Conservation (phyloP, 1,284 basidiomycete species). For the Cronartium quercuum region DNA sequence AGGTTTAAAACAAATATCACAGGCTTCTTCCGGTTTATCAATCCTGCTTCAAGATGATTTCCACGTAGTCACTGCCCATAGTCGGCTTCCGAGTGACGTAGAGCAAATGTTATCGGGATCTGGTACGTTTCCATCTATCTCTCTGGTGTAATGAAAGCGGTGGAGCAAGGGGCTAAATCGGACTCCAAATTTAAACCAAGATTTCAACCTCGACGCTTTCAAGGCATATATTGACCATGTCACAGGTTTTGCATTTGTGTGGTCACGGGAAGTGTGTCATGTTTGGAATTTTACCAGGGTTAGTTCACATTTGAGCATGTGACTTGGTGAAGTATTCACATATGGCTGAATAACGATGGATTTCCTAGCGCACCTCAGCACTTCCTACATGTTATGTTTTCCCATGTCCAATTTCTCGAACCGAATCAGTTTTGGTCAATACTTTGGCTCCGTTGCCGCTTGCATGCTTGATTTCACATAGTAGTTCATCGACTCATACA, state of each 20-base stretch:
- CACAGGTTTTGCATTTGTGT: slow-evolving; percentile 45
- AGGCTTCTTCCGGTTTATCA: slow-evolving; percentile 9
- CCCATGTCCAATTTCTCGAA: slow-evolving; percentile 29
- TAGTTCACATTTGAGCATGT: slow-evolving; percentile 5
- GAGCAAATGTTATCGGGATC: slow-evolving; percentile 6
- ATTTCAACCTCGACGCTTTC: slow-evolving; percentile 29
- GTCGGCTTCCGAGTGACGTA: slow-evolving; percentile 32
- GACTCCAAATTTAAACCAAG: background rate
- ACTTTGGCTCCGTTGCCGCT: slow-evolving; percentile 5
- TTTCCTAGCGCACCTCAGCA: slow-evolving; percentile 27
- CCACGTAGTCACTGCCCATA: slow-evolving; percentile 31
- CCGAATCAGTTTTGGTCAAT: slow-evolving; percentile 7
- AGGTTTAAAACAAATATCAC: slow-evolving; percentile 33
- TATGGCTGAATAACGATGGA: background rate
- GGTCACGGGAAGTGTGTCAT: slow-evolving; percentile 43
- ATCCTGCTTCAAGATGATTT: slow-evolving; percentile 36
- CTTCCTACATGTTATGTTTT: slow-evolving; percentile 31
- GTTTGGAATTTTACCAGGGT: slow-evolving; percentile 46
- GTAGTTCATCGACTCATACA: slow-evolving; percentile 4
- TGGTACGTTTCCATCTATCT: slow-evolving; percentile 1
- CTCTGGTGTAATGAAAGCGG: too few relatives aligned
- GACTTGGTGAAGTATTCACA: background rate
- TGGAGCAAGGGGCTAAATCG: background rate
- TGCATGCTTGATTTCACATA: slow-evolving; percentile 9
- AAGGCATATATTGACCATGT: slow-evolving; percentile 40